phyloP scores from a whole-genome alignment of 345 rosid species.

The Citrus sinensis region DVS_A1.0 CM039162.1:18955001-18955500 shows the following conservation, averaged over 20 bases:
- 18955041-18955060: constrained; percentile 38
- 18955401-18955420: neutral
- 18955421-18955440: neutral
- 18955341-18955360: constrained; percentile 27
- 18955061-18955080: constrained; percentile 35
- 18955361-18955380: neutral
- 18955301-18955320: neutral
- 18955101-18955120: neutral
- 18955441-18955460: neutral
- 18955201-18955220: neutral
- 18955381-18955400: neutral
- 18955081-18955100: neutral
- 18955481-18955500: neutral
- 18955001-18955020: constrained; percentile 42
- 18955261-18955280: neutral
- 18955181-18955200: neutral
- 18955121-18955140: neutral
- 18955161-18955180: neutral
- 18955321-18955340: neutral
- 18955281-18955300: neutral
- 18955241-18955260: neutral
- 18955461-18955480: constrained; percentile 2
- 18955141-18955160: neutral
- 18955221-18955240: neutral
- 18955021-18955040: constrained; percentile 51